These are phyloP conservation scores for Daldinia caldariorum DNA, from an alignment of 495 filamentous ascomycete species.

Conservation along the genomic window DNA sequence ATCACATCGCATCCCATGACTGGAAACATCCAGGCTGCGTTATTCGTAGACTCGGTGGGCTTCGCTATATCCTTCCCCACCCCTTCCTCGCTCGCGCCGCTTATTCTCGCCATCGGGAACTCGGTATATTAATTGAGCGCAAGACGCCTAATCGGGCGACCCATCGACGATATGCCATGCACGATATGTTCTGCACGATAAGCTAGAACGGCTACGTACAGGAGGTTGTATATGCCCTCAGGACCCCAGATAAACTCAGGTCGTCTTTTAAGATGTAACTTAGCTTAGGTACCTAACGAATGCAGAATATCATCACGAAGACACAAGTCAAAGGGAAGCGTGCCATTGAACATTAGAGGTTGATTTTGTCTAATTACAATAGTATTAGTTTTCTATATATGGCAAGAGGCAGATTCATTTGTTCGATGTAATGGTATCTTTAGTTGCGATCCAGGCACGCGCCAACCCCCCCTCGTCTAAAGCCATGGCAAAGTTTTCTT, in stretches of 20 bases:
- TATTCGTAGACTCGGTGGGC: not conserved
- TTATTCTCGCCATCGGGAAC: constrained; percentile 23
- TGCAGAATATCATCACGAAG: no score
- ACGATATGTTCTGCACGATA: not conserved
- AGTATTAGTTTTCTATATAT: constrained; percentile 6
- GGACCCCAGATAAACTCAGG: no score
- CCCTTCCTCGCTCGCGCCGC: not conserved
- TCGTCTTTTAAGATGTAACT: no score
- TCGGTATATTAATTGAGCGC: constrained; percentile 27
- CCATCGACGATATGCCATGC: not conserved
- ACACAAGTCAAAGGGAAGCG: not conserved
- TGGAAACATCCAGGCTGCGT: not conserved
- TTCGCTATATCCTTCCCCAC: no score
- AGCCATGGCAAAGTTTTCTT: not conserved
- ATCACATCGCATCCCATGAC: not conserved
- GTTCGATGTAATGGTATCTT: not conserved
- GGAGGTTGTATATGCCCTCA: not conserved
- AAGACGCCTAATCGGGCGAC: not conserved
- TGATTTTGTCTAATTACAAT: constrained; percentile 17
- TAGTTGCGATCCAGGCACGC: not conserved
- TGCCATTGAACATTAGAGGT: constrained; percentile 12
- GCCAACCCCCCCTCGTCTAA: constrained; percentile 6
- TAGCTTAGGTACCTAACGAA: no score
- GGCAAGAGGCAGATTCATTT: not conserved
- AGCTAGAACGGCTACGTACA: constrained; percentile 21